Conservation (phyloP, 2,329 filamentous ascomycete genomes). For the Colletotrichum liriopes region DNA sequence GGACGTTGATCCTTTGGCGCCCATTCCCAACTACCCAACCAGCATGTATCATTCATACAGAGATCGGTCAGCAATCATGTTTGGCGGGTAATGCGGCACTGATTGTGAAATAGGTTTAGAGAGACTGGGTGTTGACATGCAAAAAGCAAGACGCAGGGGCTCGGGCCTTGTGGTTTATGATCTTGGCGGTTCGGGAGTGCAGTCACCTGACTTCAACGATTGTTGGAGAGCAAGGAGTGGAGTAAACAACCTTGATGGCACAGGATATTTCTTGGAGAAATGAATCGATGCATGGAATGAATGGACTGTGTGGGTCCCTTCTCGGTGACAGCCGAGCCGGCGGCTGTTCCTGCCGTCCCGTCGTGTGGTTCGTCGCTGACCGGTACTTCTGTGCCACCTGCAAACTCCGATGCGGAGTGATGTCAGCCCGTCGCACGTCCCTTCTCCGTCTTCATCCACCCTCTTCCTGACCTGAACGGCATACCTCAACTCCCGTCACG, state of each 20-base stretch:
- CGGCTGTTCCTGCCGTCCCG: slow-evolving; percentile 8
- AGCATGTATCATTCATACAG: too few relatives aligned
- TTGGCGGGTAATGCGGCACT: too few relatives aligned
- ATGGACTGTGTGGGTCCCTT: neutral
- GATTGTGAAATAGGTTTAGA: too few relatives aligned
- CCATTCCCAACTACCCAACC: too few relatives aligned
- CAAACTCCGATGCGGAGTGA: slow-evolving; percentile 44
- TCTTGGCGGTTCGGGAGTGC: neutral
- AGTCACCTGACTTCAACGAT: neutral
- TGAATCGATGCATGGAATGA: accelerated
- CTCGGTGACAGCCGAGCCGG: slow-evolving; percentile 19
- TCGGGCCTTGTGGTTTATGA: too few relatives aligned
- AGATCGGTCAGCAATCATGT: too few relatives aligned
- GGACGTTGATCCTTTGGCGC: too few relatives aligned
- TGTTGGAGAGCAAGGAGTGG: neutral
- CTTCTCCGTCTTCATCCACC: slow-evolving; percentile 24
- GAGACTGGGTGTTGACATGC: too few relatives aligned
- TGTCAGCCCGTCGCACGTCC: slow-evolving; percentile 44
- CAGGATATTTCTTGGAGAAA: neutral
- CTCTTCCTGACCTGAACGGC: neutral
- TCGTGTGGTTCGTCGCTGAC: slow-evolving; percentile 35
- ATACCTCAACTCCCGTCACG: slow-evolving; percentile 11
- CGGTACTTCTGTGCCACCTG: neutral
- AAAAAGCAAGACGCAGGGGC: too few relatives aligned
- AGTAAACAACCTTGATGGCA: neutral